Evolutionary conservation across 1,284 basidiomycete genomes (phyloP).

Genomic region (Heterobasidion parviporum): DNA sequence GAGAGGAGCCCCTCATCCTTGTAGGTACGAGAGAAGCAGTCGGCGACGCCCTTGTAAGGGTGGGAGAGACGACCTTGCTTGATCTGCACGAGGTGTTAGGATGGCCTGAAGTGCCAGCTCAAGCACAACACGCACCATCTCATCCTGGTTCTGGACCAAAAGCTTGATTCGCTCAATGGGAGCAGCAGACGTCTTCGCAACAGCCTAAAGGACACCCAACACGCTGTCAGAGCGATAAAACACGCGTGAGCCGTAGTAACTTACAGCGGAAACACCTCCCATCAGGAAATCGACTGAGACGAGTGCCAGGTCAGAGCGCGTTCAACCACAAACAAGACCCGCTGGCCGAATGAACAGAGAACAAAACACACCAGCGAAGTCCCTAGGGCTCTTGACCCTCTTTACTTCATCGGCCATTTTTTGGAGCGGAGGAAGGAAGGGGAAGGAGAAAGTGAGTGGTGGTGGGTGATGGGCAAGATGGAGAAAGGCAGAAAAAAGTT

Average conservation of each 20-base stretch:
- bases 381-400: conserved; percentile 73
- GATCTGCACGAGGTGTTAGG: conserved; percentile 44
- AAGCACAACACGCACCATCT: conserved; percentile 50
- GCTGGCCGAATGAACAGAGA: conserved; percentile 4
- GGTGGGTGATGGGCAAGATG: conserved; percentile 21
- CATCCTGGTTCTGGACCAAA: conserved; percentile 96
- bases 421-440: conserved; percentile 23
- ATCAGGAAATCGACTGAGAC: conserved; percentile 79
- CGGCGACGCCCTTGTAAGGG: conserved; percentile 90
- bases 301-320: conserved; percentile 28
- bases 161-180: conserved; percentile 99
- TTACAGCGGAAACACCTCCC: conserved; percentile 86
- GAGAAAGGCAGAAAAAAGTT: conserved; percentile 26
- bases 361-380: conserved; percentile 60
- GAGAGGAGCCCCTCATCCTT: conserved; percentile 86
- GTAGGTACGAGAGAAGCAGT: conserved; percentile 87
- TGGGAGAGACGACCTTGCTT: conserved; percentile 90
- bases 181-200: conserved; percentile 95
- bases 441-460: conserved; percentile 37
- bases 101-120: neutral
- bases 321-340: conserved; percentile 4
- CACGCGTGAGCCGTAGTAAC: conserved; percentile 22
- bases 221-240: conserved; percentile 6
- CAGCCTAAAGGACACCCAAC: conserved; percentile 49
- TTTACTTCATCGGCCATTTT: conserved; percentile 69